Evolutionary conservation across 108 stramenopile genomes (phyloP).

Genomic region (Nitzschia putrida): DNA sequence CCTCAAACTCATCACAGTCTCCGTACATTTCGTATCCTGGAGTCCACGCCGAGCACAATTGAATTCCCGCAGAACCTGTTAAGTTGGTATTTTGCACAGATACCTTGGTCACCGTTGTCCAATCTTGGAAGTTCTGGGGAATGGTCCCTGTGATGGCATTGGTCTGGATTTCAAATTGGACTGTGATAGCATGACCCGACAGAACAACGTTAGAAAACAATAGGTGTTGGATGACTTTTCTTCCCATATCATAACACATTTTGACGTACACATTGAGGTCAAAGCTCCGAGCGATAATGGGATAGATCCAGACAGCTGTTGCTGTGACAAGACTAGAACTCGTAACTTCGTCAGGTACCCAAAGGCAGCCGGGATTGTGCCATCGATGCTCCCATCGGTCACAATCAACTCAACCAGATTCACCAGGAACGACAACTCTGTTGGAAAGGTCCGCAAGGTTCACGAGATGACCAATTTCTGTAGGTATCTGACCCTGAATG

Average conservation of each 20-base stretch:
- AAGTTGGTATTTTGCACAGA: background rate
- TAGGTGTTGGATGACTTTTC: too few species aligned
- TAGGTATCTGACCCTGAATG: constrained; percentile 3
- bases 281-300: constrained; percentile 31
- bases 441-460: constrained; percentile 37
- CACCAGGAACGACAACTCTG: constrained; percentile 44
- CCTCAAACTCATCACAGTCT: background rate
- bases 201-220: too few species aligned
- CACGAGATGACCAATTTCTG: background rate
- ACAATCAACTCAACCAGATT: constrained; percentile 52
- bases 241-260: too few species aligned
- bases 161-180: too few species aligned
- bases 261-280: background rate
- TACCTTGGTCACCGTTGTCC: background rate
- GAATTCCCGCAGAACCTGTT: background rate
- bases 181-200: too few species aligned
- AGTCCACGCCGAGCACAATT: background rate
- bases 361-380: constrained; percentile 48
- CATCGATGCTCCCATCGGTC: constrained; percentile 24
- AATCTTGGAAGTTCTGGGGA: background rate
- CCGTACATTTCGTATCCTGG: background rate
- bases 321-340: constrained; percentile 34
- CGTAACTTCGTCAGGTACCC: constrained; percentile 39
- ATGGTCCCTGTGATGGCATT: background rate
- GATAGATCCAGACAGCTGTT: constrained; percentile 44